Evolutionary conservation across 1,284 basidiomycete species (phyloP).

Genomic region (Trametes sp.): DNA sequence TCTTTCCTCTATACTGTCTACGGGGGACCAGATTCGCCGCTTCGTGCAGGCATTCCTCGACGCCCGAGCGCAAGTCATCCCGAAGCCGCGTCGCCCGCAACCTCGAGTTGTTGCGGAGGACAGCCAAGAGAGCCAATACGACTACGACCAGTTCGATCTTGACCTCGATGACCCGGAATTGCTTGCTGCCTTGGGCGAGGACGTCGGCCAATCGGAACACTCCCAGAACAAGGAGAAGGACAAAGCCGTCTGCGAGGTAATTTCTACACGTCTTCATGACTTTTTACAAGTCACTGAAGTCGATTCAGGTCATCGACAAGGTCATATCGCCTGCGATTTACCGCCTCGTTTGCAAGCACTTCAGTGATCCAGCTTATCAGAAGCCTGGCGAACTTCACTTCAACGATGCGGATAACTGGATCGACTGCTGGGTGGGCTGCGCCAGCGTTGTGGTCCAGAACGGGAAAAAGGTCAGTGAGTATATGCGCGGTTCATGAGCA

Average conservation of each 20-base stretch:
- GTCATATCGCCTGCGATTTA: conserved; percentile 69
- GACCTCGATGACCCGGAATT: conserved; percentile 70
- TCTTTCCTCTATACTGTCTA: conserved; percentile 44
- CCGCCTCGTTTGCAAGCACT: conserved; percentile 62
- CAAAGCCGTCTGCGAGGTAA: conserved; percentile 51
- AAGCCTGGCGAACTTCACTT: conserved; percentile 41
- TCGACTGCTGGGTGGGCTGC: conserved; percentile 84
- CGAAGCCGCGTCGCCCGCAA: conserved; percentile 51
- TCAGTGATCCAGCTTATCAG: conserved; percentile 45
- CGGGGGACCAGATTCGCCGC: conserved; percentile 62
- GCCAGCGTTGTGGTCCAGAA: conserved; percentile 72
- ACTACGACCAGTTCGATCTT: conserved; percentile 61
- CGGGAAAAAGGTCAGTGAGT: conserved; percentile 40
- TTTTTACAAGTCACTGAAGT: conserved; percentile 4
- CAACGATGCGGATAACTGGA: conserved; percentile 57
- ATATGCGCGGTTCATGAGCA: neutral
- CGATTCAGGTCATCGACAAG: conserved; percentile 59
- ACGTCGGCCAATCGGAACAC: conserved; percentile 34
- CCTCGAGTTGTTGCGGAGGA: conserved; percentile 41
- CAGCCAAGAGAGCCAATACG: conserved; percentile 81
- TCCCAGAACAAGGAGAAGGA: conserved; percentile 50
- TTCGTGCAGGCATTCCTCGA: conserved; percentile 74
- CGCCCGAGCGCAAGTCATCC: conserved; percentile 60
- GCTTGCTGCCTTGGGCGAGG: conserved; percentile 57
- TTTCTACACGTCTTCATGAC: conserved; percentile 17